Evolutionary conservation across 805 yeast genomes (phyloP), one percentile per base, ranked within the genome.

Genomic region (Lachancea thermotolerans): DNA sequence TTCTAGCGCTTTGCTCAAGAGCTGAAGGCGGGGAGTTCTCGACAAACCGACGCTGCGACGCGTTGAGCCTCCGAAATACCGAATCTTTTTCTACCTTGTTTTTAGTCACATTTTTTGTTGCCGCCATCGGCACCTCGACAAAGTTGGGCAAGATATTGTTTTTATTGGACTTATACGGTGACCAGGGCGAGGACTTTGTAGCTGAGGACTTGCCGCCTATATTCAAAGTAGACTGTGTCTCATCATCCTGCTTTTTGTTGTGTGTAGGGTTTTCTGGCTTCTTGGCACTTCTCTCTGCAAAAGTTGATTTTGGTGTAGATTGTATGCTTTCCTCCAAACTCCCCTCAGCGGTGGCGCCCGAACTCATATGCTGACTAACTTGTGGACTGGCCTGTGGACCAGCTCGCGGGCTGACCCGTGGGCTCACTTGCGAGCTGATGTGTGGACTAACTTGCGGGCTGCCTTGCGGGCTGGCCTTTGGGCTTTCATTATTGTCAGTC

Each of bases 131-230:
- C n/a, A 33, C 37, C 10, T 35, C 37, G 21, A 15, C 45, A 25
- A 17, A 27, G 7, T 34, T 29, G 5, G 33, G 37, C 4, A 35
- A 35, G 12, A 31, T 12, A 3, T 36, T 25, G 12, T 48, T 37
- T 37, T 48, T 49, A 16, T 58, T 62, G 12, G 49, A 53, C 43
- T 53, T 58, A 18, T 50, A 53, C 12, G 65, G 63, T 10, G 65
- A 59, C 65, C 65, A 60, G 9, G 59, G 57, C 5, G 56, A 48
- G 8, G 48, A 37, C 40, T 53, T 48, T 21, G 25, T 7, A 4
- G 25, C 25, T 7, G 25, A 21, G 7, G 7, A 21, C 7, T 21
- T 21, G 25, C 25, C 25, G 6, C 25, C 25, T 21, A 21, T 4
- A 7, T 21, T 21, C 25, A 7, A 4, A 21, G 25, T 21, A 21